phyloP scores from a whole-genome alignment of 2,329 filamentous ascomycete genomes.

The Fusarium duplospermum region DNA sequence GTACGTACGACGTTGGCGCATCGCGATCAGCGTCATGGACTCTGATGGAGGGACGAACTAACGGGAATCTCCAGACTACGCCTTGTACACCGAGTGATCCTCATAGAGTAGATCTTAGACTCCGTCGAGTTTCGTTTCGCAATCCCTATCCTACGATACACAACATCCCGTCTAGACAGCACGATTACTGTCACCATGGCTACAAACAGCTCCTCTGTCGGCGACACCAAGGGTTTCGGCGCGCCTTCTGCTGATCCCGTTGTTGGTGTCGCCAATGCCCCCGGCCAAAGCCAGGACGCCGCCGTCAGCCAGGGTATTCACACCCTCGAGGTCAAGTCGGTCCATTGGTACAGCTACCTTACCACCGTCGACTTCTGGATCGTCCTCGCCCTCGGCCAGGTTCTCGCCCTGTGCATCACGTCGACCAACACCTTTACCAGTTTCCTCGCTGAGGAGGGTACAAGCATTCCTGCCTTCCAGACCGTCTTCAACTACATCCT shows the following conservation, averaged over 20 bases:
- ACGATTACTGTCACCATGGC: conserved; percentile 20
- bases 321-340: conserved; percentile 64
- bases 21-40: neutral
- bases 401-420: conserved; percentile 90
- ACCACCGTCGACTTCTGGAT: conserved; percentile 89
- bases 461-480: conserved; percentile 93
- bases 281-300: conserved; percentile 42
- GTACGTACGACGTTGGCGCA: conserved; percentile 10
- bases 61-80: conserved; percentile 3
- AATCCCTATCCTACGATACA: conserved; percentile 14
- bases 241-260: conserved; percentile 22
- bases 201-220: conserved; percentile 13
- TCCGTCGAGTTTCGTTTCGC: conserved; percentile 8
- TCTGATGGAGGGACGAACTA: neutral
- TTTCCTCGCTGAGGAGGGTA: conserved; percentile 73
- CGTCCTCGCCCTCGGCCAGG: conserved; percentile 82
- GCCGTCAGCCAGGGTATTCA: conserved; percentile 64
- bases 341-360: conserved; percentile 79
- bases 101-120: conserved; percentile 18
- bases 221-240: conserved; percentile 41
- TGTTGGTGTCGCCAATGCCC: conserved; percentile 5
- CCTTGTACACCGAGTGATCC: conserved; percentile 29
- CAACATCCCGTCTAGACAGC: neutral
- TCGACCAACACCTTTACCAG: conserved; percentile 90
- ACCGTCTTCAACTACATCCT: conserved; percentile 94